Evolutionary conservation across 2,329 filamentous ascomycete genomes (phyloP), one percentile per base, ranked within the genome.

Genomic region (Diatrype stigma): DNA sequence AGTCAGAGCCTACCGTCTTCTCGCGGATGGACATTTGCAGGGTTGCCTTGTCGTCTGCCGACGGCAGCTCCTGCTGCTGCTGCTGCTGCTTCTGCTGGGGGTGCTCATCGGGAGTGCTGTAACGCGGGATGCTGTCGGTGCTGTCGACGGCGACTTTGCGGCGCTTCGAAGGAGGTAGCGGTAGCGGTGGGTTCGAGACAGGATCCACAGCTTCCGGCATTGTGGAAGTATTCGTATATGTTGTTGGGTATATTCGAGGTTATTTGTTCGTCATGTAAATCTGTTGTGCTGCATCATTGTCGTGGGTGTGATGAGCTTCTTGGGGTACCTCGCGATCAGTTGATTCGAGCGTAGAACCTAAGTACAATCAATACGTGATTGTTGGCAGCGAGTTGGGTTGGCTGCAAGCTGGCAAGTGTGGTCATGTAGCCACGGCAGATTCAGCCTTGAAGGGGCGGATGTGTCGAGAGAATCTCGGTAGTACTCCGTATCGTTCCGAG

Each of bases 41-140:
- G 7, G 55, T 51, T 34, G 30, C 30, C 14, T 14, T 34, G 30
- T 7, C 30, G 7, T 34, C 30, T 34, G 34, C 6, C n/a, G 34
- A 16, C n/a, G 12, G 12, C n/a, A 12, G 26, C 26, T 16, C n/a
- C 34, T 16, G 34, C 34, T 6, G 34, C 6, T 37, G 34, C 34
- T 37, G 12, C n/a, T 37, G 34, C 34, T 37, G 34, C 34, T 37
- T 7, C 30, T 14, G 7, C 30, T 34, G 30, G 7, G 7, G 30
- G 10, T 49, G 21, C 22, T 78, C 75, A 53, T 80, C 76, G 7
- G 79, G 73, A 32, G 72, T 75, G 52, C 69, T 71, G 60, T 75
- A 73, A 34, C 66, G 66, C 10, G 70, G 69, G 8, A 70, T 70
- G 59, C 70, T 67, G 47, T 64, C 66, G 47, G 65, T 61, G 56